Evolutionary conservation across 805 yeast species (phyloP).

Genomic region (Candida anglica): DNA sequence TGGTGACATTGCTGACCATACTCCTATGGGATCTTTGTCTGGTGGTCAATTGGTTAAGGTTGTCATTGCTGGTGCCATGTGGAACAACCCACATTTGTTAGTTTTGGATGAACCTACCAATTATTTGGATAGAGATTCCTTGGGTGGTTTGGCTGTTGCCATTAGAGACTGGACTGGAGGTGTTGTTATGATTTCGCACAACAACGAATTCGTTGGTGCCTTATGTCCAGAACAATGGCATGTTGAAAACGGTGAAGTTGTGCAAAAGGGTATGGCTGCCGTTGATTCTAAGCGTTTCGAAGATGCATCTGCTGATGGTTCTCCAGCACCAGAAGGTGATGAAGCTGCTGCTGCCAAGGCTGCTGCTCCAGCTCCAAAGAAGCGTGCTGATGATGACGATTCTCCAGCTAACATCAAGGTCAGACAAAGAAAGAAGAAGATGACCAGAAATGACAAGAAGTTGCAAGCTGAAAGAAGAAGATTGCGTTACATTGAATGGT

Average conservation of each 20-base stretch:
- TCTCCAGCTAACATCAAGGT: constrained; percentile 97
- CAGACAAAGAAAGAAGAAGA: constrained; percentile 88
- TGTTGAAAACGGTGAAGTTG: constrained; percentile 87
- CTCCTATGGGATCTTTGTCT: constrained; percentile 92
- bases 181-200: constrained; percentile 97
- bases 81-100: constrained; percentile 97
- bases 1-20: constrained; percentile 97
- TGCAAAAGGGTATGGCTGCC: constrained; percentile 73
- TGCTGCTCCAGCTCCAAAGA: constrained; percentile 28
- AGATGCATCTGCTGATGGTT: constrained; percentile 51
- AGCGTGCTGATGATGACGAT: constrained; percentile 66
- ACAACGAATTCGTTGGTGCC: constrained; percentile 95
- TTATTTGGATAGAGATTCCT: constrained; percentile 94
- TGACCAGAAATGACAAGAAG: constrained; percentile 96
- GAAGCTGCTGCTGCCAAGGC: constrained; percentile 23
- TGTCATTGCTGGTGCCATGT: constrained; percentile 99
- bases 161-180: constrained; percentile 98
- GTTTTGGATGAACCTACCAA: constrained; percentile 98
- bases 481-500: constrained; percentile 90
- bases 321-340: constrained; percentile 40
- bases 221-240: constrained; percentile 98
- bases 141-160: constrained; percentile 96
- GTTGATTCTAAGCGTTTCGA: constrained; percentile 80
- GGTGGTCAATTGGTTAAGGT: constrained; percentile 99
- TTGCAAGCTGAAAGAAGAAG: constrained; percentile 90